Base-by-base conservation (phyloP, 495 filamentous ascomycete species). In the Choiromyces venosus region DNA sequence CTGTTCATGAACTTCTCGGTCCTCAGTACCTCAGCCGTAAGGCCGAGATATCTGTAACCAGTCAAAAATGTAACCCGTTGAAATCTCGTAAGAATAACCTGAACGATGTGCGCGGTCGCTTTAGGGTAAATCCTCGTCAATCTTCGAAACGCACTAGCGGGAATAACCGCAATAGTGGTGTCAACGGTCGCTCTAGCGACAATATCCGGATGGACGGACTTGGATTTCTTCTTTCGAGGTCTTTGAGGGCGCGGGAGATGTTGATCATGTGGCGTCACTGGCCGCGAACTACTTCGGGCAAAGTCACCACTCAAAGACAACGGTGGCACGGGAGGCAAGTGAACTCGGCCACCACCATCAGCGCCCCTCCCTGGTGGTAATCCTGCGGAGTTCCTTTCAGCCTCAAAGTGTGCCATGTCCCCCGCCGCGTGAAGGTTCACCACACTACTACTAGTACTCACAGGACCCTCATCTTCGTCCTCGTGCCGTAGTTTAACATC, bases 151-250 rank as follows among this genome's bases (percentile, higher is more conserved):
- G 95, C 95, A 77, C 92, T 95, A 7, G 94, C 96, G 5, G 95
- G 95, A 75, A 99, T 98, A 78, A 99, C 95, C 21, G 95, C 95
- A 83, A 99, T 97, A 0, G 96, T 99, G 0, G 94, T 98, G 81
- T 99, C 95, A 33, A 96, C 92, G 40, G 93, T 96, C n/a, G 95
- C 95, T 76, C 95, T 88, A 12, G 93, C 95, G 73, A 98, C 93
- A 76, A 99, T 96, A 82, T 99, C 95, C 18, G 95, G 95, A 83
- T 99, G 95, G 0, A 91, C 94, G 3, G 96, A 98, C 76, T 89
- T 91, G 38, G 86, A 80, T 81, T 86, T 85, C 76, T 83, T 85
- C 66, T 83, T 83, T 74, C 84, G 85, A 52, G 83, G 83, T 35
- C 79, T 80, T 21, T 85, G 83, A 29, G 82, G 74, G 19, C 75